A percentile compares a stretch with the other conserved stretches of the same genome.
Conservation (phyloP, 306 rosid genomes). For the Medicago arabica region DNA sequence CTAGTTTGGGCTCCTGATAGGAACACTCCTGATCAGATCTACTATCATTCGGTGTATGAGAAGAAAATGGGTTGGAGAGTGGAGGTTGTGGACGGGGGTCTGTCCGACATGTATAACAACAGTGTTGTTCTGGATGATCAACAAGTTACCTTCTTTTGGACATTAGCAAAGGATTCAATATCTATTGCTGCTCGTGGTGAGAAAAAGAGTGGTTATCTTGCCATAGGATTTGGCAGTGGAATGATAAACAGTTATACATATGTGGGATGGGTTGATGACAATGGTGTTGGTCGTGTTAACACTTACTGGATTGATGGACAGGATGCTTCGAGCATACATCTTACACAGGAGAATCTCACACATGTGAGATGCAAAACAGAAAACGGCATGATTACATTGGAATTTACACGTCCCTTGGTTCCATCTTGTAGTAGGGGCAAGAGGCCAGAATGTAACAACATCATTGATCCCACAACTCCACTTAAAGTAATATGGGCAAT, state of each 20-base stretch:
- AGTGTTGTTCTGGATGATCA: slow-evolving; percentile 93
- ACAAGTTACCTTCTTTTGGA: slow-evolving; percentile 93
- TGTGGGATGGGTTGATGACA: slow-evolving; percentile 85
- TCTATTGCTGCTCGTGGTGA: slow-evolving; percentile 87
- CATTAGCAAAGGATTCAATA: slow-evolving; percentile 68
- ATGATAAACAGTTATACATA: slow-evolving; percentile 81
- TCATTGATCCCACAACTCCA: slow-evolving; percentile 81
- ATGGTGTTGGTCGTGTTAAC: slow-evolving; percentile 68
- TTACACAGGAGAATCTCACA: slow-evolving; percentile 72
- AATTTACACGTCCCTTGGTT: slow-evolving; percentile 84
- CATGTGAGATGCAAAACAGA: slow-evolving; percentile 82
- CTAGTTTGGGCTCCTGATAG: slow-evolving; percentile 81
- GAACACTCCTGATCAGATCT: slow-evolving; percentile 80
- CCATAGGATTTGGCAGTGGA: slow-evolving; percentile 81
- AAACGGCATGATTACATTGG: slow-evolving; percentile 80
- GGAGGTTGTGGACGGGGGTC: slow-evolving; percentile 93
- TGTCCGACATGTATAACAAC: slow-evolving; percentile 88
- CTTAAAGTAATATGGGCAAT: slow-evolving; percentile 95
- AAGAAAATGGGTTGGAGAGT: slow-evolving; percentile 96
- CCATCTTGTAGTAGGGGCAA: slow-evolving; percentile 61
- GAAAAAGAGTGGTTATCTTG: slow-evolving; percentile 96
- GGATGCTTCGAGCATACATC: slow-evolving; percentile 72
- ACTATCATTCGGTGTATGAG: slow-evolving; percentile 74
- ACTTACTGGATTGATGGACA: slow-evolving; percentile 88
- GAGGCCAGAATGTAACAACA: slow-evolving; percentile 75